Base-by-base conservation (phyloP, 164 flowering plant genomes). In the Liquidambar formosana region DNA sequence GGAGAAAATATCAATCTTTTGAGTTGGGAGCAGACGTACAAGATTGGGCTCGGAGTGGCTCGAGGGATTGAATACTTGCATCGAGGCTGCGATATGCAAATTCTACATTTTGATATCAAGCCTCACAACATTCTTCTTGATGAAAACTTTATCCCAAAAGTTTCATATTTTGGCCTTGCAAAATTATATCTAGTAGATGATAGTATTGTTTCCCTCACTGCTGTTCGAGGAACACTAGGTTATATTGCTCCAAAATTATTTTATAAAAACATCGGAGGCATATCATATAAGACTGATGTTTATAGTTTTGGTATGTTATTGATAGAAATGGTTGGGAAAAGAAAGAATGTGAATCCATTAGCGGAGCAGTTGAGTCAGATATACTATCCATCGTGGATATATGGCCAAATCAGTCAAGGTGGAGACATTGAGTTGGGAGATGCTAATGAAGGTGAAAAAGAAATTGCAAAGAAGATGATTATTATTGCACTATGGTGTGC, bases 41-140 rank as follows among this genome's bases (percentile, higher is more conserved):
- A 63, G 18, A 71, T 71, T n/a, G 26, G 66, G 5, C 21, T 60
- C 1, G 70, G 75, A 22, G 75, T 72, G 52, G 75, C 70, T 19
- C 64, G 49, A n/a, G 74, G 74, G 18, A 71, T 71, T 57, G 74
- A 64, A 48, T 71, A 71, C 38, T 25, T 72, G 5, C 75, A 72
- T 41, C 43, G 43, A 21, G 75, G 75, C 0, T 72, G 75, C 43
- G 70, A 51, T 0, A 60, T 72, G 75, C 68, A 72, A 38, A 72
- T 72, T 53, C 53, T 72, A 4, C 70, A 71, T 45, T 70, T 70
- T 63, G 73, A 70, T 25, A 70, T 70, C 67, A 70, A 70, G 57
- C 73, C 73, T 9, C 67, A 69, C 11, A 69, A 69, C 13, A 69
- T 69, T 18, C 72, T 69, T 61, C 72, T 69, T 18, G 64, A 72